Evolutionary conservation across 139 green algal species (phyloP).

Genomic region (Coelastrella sp.): DNA sequence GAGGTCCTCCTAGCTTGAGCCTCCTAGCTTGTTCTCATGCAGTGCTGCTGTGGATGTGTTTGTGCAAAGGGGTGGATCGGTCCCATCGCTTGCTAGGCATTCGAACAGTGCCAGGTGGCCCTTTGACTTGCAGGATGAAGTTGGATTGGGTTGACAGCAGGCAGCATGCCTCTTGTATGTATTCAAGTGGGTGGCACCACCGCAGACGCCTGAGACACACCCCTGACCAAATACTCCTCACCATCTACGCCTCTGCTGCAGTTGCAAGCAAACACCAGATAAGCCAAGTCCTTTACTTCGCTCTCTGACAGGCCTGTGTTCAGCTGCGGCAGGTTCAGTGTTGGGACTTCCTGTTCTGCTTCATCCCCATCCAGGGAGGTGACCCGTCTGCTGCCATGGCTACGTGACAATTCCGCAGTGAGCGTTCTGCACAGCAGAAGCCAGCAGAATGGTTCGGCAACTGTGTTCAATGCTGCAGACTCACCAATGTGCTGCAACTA

Average conservation of each 20-base stretch:
- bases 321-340: conserved; percentile 38
- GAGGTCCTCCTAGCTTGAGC: too few species aligned
- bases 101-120: too few species aligned
- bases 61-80: too few species aligned
- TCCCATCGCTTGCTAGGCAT: too few species aligned
- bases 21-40: too few species aligned
- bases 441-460: background rate
- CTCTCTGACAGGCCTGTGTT: conserved; percentile 32
- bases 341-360: conserved; percentile 21
- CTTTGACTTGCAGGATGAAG: too few species aligned
- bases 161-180: too few species aligned
- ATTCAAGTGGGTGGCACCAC: too few species aligned
- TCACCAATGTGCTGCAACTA: background rate
- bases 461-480: background rate
- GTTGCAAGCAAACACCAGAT: conserved; percentile 46
- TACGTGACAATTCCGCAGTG: background rate
- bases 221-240: background rate
- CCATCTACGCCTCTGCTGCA: background rate
- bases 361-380: background rate
- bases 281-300: conserved; percentile 43
- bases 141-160: too few species aligned
- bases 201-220: background rate
- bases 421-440: background rate
- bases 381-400: background rate
- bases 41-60: too few species aligned